phyloP scores from a whole-genome alignment of 2,329 filamentous ascomycete species.

The Rutstroemia sp. region DNA sequence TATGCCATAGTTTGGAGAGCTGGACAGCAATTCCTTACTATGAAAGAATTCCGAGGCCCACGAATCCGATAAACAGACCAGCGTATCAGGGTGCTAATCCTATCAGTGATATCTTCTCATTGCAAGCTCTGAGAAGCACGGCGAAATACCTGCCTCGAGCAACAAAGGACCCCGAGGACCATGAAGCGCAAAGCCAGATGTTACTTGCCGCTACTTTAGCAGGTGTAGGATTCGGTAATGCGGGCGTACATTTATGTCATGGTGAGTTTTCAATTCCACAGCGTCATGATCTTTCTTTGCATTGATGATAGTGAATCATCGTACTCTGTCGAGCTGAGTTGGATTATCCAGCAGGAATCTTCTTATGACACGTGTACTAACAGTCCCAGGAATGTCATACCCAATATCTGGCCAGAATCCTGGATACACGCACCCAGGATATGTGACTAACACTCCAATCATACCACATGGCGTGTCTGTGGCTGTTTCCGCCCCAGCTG shows the following conservation, averaged over 20 bases:
- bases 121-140: constrained; percentile 74
- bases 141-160: constrained; percentile 89
- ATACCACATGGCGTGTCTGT: constrained; percentile 97
- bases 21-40: constrained; percentile 97
- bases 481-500: constrained; percentile 84
- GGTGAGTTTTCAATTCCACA: constrained; percentile 27
- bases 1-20: constrained; percentile 91
- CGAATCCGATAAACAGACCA: constrained; percentile 83
- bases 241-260: constrained; percentile 83
- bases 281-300: too few species aligned
- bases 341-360: background rate
- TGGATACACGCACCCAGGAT: constrained; percentile 83
- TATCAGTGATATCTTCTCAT: constrained; percentile 93
- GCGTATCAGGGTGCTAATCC: constrained; percentile 97
- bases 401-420: constrained; percentile 95
- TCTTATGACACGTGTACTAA: constrained; percentile 4
- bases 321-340: background rate
- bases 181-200: constrained; percentile 93
- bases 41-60: constrained; percentile 74
- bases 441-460: constrained; percentile 66
- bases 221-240: constrained; percentile 94
- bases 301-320: background rate
- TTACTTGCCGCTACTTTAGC: constrained; percentile 88
- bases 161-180: constrained; percentile 80
- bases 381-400: constrained; percentile 74